Base-by-base conservation (phyloP, 2,329 filamentous ascomycete genomes). In the Scytalidium lignicola region DNA sequence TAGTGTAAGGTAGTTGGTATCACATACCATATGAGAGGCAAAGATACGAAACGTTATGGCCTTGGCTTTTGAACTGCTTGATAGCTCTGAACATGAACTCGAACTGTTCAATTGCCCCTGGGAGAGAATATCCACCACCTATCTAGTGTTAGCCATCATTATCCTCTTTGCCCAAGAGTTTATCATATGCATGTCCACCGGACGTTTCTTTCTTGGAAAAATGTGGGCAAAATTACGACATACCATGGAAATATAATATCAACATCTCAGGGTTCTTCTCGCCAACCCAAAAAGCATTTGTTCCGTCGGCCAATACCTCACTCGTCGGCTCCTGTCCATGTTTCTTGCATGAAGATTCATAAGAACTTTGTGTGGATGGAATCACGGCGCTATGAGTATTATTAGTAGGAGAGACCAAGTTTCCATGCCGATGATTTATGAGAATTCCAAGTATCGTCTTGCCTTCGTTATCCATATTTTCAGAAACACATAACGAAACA, bases 121-220 rank as follows among this genome's bases (percentile, higher is more conserved):
- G 69, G 7, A 79, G 50, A 2, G 71, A 71, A 57, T 79, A 84
- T 4, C 80, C 80, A 41, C 80, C 80, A 15, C 76, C 75, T 79
- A 20, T 19, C 32, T 21, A 19, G 23, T 59, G 13, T 45, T 40
- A 61, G 32, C 15, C 32, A 37, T 8, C 6, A 13, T 37, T 8
- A 7, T 28, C 26, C 5, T 37, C 32, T 17, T 17, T 8, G 32
- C 32, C n/a, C 7, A 6, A 26, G 23, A 26, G 6, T 26, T 10
- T 26, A 6, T n/a, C n/a, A n/a, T n/a, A n/a, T n/a, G n/a, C n/a
- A n/a, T n/a, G n/a, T n/a, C n/a, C n/a, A n/a, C n/a, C n/a, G n/a
- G n/a, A 10, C 23, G 23, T 26, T 26, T 26, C 23, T 6, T 5
- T 26, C 23, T 39, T 39, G 4, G 17, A 41, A 19, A 10, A 23